Base-by-base conservation (phyloP, 768 basidiomycete genomes). In the Lentinula guzmanii region DNA sequence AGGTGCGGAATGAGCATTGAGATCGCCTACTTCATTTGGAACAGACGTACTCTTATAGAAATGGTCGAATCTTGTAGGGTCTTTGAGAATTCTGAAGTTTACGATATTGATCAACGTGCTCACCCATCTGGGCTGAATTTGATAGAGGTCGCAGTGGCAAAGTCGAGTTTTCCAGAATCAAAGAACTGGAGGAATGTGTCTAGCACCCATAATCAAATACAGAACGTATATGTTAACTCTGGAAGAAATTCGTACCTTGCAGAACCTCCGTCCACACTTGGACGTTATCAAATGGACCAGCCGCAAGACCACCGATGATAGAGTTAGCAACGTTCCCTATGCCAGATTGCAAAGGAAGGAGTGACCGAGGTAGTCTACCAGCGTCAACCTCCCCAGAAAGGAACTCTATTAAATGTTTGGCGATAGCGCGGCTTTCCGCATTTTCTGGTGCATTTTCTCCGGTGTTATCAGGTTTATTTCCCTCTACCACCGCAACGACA, bases 201-300 rank as follows among this genome's bases (percentile, higher is more conserved):
- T 76, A 52, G 52, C 13, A 18, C 35, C 24, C n/a, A 33, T 53
- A 28, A n/a, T 52, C 4, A 50, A 11, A 28, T 35, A 34, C 5
- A 4, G 11, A 11, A 52, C 7, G 28, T 58, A 5, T 15, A n/a
- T 16, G 34, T 31, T 50, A 1, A 37, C 16, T 18, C 24, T 13
- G 21, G 18, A 13, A 45, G 37, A 41, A 9, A 60, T 39, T 11
- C 60, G 9, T 52, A 72, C 75, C 76, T 63, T 79, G 79, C 28
- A 81, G 64, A 1, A 80, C 80, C 67, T 80, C 80, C 5, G 79
- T 81, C 78, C 79, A 81, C 13, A 80, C 80, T 66, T 78, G 76
- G 6, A 81, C 79, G 53, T 77, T 71, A 37, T 81, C 76, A 51
- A 80, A 81, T 1, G 80, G 79, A 1, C 79, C 80, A 0, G 76